phyloP scores from a whole-genome alignment of 1,284 basidiomycete genomes.

The Inonotus obliquus region DNA sequence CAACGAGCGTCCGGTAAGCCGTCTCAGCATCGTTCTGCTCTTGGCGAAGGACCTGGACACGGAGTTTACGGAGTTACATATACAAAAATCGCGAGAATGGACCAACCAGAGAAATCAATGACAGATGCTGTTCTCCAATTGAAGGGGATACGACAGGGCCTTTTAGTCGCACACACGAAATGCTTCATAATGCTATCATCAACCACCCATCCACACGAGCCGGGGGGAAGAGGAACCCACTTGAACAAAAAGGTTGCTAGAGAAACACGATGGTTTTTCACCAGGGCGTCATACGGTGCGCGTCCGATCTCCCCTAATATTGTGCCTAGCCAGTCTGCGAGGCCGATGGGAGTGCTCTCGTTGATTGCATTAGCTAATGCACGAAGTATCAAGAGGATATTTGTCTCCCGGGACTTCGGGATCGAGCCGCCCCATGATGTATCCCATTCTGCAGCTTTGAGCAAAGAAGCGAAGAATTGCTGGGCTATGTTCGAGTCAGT shows the following conservation, averaged over 20 bases:
- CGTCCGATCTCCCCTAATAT: slow-evolving; percentile 51
- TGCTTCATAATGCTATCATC: slow-evolving; percentile 33
- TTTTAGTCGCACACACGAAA: slow-evolving; percentile 54
- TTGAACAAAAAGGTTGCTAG: slow-evolving; percentile 79
- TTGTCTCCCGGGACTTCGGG: slow-evolving; percentile 76
- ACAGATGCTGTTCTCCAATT: slow-evolving; percentile 16
- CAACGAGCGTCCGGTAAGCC: slow-evolving; percentile 80
- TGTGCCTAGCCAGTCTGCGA: slow-evolving; percentile 47
- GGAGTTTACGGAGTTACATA: not conserved
- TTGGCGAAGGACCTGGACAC: slow-evolving; percentile 50
- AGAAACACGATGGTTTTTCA: slow-evolving; percentile 69
- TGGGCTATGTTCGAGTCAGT: slow-evolving; percentile 42
- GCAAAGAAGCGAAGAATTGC: slow-evolving; percentile 56
- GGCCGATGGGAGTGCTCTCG: slow-evolving; percentile 39
- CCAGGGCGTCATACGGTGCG: slow-evolving; percentile 49
- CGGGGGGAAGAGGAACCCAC: slow-evolving; percentile 37
- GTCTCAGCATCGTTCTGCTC: slow-evolving; percentile 80
- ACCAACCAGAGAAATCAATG: slow-evolving; percentile 18
- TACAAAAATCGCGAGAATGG: slow-evolving; percentile 19
- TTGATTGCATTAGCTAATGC: slow-evolving; percentile 80
- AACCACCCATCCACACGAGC: not conserved
- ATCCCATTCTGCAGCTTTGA: slow-evolving; percentile 69
- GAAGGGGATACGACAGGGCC: slow-evolving; percentile 32
- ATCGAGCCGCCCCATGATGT: slow-evolving; percentile 48
- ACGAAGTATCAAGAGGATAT: slow-evolving; percentile 80